These are phyloP conservation scores for Vachellia collinsii DNA, from an alignment of 306 rosid genomes.

Conservation along the genomic window DNA sequence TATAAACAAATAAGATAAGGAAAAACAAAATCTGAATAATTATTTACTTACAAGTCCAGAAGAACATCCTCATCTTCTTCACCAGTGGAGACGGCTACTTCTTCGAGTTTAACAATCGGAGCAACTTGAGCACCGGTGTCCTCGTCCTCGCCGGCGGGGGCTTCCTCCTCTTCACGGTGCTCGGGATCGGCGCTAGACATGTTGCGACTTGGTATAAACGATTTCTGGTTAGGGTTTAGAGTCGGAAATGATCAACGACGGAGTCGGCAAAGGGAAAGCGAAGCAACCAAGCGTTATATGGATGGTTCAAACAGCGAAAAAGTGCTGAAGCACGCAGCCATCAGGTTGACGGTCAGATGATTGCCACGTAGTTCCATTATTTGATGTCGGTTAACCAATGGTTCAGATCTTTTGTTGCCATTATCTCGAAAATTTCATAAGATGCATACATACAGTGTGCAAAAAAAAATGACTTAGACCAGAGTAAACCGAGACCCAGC, in stretches of 20 bases:
- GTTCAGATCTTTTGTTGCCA: not conserved
- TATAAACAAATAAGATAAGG: not conserved
- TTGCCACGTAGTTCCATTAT: conserved; percentile 1
- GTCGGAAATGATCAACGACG: not conserved
- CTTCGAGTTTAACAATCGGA: conserved; percentile 92
- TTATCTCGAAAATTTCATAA: not conserved
- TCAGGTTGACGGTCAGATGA: not conserved
- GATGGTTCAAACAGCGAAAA: not conserved
- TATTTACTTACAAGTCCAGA: conserved; percentile 72
- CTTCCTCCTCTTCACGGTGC: conserved; percentile 83
- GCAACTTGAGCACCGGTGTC: conserved; percentile 98
- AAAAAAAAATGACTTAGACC: too few relatives aligned
- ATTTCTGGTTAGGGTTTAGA: not conserved
- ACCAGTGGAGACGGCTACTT: conserved; percentile 84
- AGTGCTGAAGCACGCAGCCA: not conserved
- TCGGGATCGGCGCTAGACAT: conserved; percentile 87
- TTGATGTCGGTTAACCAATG: conserved; percentile 2
- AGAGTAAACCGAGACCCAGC: too few relatives aligned
- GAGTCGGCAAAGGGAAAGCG: not conserved
- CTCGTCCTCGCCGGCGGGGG: conserved; percentile 84
- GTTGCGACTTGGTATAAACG: not conserved
- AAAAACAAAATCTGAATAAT: not conserved
- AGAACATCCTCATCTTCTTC: conserved; percentile 85
- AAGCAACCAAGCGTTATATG: not conserved
- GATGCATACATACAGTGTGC: too few relatives aligned